A percentile compares a stretch with the other conserved stretches of the same genome.
Evolutionary conservation across 768 basidiomycete genomes (phyloP).

Genomic region (Tricholoma bakamatsutake): DNA sequence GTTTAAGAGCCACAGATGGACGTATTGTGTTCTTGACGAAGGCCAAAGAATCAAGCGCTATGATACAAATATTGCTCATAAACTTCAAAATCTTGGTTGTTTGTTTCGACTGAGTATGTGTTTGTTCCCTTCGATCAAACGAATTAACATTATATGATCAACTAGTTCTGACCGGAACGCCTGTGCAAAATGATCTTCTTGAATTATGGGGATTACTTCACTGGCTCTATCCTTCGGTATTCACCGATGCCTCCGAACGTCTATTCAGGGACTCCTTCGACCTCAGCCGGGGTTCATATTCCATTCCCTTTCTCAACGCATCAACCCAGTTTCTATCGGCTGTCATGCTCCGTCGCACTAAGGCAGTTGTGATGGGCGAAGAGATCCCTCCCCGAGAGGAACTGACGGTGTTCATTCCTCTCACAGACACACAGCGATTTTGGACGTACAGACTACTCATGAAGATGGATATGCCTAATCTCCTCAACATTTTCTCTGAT

Average conservation of each 20-base stretch:
- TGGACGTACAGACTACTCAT: constrained; percentile 56
- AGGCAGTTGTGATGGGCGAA: constrained; percentile 35
- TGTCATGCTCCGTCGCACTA: constrained; percentile 60
- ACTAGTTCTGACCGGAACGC: constrained; percentile 66
- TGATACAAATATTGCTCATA: constrained; percentile 45
- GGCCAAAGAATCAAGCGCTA: constrained; percentile 72
- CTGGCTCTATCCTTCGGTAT: constrained; percentile 51
- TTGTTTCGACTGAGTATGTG: constrained; percentile 48
- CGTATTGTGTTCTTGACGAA: constrained; percentile 57
- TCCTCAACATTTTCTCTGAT: constrained; percentile 41
- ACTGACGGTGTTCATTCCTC: constrained; percentile 48
- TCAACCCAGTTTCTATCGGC: constrained; percentile 41
- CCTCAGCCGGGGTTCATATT: constrained; percentile 46
- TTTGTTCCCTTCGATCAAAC: neutral
- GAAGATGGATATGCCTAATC: constrained; percentile 41
- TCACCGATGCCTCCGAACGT: constrained; percentile 40
- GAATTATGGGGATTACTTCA: constrained; percentile 54
- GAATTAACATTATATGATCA: neutral
- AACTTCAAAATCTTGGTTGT: constrained; percentile 50
- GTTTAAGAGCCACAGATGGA: constrained; percentile 58
- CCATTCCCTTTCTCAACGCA: constrained; percentile 40
- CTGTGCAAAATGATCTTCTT: constrained; percentile 60
- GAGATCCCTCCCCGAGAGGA: constrained; percentile 57
- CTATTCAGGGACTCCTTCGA: constrained; percentile 50
- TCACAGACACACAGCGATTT: constrained; percentile 55